Evolutionary conservation across 495 filamentous ascomycete genomes (phyloP).

Genomic region (Lasiosphaeriaceae sp.): DNA sequence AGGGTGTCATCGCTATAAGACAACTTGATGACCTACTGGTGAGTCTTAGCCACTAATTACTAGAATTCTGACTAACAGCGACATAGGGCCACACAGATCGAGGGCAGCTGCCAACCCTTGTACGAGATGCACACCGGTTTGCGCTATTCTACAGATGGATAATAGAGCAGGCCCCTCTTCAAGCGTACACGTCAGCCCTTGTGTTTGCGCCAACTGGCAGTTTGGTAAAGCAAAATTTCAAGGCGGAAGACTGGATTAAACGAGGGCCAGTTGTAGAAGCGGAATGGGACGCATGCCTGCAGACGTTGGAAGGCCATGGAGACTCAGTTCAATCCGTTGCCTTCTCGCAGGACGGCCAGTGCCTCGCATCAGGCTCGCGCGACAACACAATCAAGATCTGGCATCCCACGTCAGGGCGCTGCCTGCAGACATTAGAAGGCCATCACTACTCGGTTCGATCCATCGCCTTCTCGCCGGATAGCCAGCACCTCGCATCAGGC

Average conservation of each 20-base stretch:
- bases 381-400: conserved; percentile 7
- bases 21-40: conserved; percentile 19
- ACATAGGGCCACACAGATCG: conserved; percentile 4
- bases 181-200: conserved; percentile 12
- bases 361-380: not conserved
- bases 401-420: conserved; percentile 3
- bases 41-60: conserved; percentile 4
- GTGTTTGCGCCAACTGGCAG: conserved; percentile 2
- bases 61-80: not conserved
- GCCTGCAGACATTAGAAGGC: conserved; percentile 12
- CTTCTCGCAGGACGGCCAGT: conserved; percentile 7
- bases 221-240: conserved; percentile 4
- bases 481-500: conserved; percentile 74
- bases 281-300: conserved; percentile 6
- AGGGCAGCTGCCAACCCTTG: conserved; percentile 5
- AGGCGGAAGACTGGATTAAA: conserved; percentile 5
- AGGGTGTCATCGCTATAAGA: conserved; percentile 21
- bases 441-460: conserved; percentile 1
- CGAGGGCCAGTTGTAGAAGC: conserved; percentile 4
- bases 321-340: not conserved
- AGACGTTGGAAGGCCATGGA: conserved; percentile 3
- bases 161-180: conserved; percentile 24
- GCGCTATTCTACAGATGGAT: conserved; percentile 15
- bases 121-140: conserved; percentile 25
- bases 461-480: conserved; percentile 10